Evolutionary conservation across 1,139 yeast species (phyloP), one percentile per base, ranked within the genome.

Genomic region (Suhomyces bribrorum): DNA sequence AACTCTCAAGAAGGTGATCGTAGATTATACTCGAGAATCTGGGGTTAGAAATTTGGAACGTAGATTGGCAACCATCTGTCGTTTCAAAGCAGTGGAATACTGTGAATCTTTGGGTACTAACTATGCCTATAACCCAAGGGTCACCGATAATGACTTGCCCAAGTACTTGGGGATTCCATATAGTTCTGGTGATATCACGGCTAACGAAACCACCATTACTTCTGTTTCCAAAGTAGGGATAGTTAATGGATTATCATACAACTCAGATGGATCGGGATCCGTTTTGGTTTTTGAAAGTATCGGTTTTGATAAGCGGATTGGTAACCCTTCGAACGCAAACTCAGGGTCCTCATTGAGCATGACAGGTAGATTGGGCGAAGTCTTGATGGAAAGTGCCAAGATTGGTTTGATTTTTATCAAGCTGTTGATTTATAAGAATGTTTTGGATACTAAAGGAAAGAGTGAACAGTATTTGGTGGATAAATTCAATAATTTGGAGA

Each of bases 241-340:
- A 9, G 96, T 88, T n/a, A 87, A 88, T 58, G 97, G 97, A 0
- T 68, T 89, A 39, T 88, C 96, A 1, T 89, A 88, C 59, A 87
- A 86, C 64, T 81, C 90, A 2, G 87, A 86, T 51, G 97, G 96
- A 1, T 81, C 86, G 12, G 97, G 97, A 0, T 85, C 95, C 1
- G 81, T 86, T 1, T 68, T 89, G 37, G 79, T 83, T 15, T 86
- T 89, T 60, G 96, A 89, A 59, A 81, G 90, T 50, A 78, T 87
- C 32, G 81, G 85, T 11, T 77, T 84, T 50, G 50, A 47, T 25
- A 49, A 47, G 29, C 37, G 54, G 17, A 32, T 49, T 26, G 53
- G 52, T 7, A 49, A 47, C 26, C 48, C 52, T 7, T 38, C 43
- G 15, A 62, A 57, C 13, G 49, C 49, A 25, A 79, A 82, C 20